Evolutionary conservation across 202 grass and related monocot species (phyloP).

Genomic region (Musa balbisiana): DNA sequence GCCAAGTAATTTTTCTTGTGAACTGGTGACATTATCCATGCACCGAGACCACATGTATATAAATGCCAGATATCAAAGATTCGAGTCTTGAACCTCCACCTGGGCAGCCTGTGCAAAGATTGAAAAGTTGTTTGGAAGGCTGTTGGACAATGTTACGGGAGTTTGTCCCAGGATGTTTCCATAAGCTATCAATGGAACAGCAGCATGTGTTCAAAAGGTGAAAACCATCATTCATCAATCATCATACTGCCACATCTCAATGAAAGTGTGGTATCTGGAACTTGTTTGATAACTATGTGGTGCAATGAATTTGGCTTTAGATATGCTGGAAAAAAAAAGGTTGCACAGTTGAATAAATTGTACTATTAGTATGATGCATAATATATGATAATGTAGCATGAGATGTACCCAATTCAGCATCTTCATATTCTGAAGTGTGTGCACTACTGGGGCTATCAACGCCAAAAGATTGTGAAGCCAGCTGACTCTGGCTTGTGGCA

Average conservation of each 20-base stretch:
- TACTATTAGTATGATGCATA: slow-evolving; percentile 42
- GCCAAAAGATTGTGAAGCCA: slow-evolving; percentile 65
- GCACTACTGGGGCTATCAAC: slow-evolving; percentile 81
- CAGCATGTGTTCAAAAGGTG: slow-evolving; percentile 45
- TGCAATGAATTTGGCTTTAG: slow-evolving; percentile 77
- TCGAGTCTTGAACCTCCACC: background rate
- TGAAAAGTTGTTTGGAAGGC: slow-evolving; percentile 35
- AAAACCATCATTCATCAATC: slow-evolving; percentile 62
- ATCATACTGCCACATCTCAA: slow-evolving; percentile 87
- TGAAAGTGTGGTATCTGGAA: slow-evolving; percentile 90
- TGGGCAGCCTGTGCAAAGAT: slow-evolving; percentile 33
- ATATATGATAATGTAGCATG: slow-evolving; percentile 42
- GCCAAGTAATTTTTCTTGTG: background rate
- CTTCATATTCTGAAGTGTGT: slow-evolving; percentile 80
- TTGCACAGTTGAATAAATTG: slow-evolving; percentile 38
- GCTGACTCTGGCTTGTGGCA: slow-evolving; percentile 68
- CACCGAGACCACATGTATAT: background rate
- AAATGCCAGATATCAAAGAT: background rate
- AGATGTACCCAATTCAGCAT: slow-evolving; percentile 84
- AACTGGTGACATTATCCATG: background rate
- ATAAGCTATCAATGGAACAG: slow-evolving; percentile 21
- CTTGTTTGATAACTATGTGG: slow-evolving; percentile 79
- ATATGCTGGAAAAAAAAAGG: slow-evolving; percentile 43
- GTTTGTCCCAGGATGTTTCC: slow-evolving; percentile 36
- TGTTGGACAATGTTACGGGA: slow-evolving; percentile 34